Evolutionary conservation across 2,329 filamentous ascomycete species (phyloP).

Genomic region (Stagonosporopsis tanaceti): DNA sequence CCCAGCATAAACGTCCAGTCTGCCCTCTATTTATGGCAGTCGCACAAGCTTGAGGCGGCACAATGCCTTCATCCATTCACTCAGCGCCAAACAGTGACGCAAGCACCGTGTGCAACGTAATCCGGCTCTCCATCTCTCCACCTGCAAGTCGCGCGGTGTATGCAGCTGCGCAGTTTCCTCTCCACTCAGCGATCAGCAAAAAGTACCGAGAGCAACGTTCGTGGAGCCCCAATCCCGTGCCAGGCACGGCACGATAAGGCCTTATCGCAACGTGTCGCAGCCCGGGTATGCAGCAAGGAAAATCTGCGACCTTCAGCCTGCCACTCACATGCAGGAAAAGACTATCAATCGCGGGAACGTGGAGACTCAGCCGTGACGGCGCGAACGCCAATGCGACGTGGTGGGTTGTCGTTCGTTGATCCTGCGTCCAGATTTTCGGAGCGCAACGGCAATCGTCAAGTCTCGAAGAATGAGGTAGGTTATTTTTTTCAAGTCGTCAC

Average conservation of each 20-base stretch:
- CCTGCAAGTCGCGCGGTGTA: slow-evolving; percentile 19
- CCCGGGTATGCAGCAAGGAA: slow-evolving; percentile 30
- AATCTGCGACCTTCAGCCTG: slow-evolving; percentile 23
- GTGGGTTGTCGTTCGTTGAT: slow-evolving; percentile 30
- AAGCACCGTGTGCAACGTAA: slow-evolving; percentile 20
- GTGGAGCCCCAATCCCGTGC: slow-evolving; percentile 29
- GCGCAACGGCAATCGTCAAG: slow-evolving; percentile 19
- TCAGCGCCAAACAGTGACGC: slow-evolving; percentile 25
- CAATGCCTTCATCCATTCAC: slow-evolving; percentile 8
- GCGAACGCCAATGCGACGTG: slow-evolving; percentile 28
- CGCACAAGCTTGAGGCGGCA: slow-evolving; percentile 11
- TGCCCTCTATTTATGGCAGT: not conserved
- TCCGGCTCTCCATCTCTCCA: slow-evolving; percentile 18
- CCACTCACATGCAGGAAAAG: slow-evolving; percentile 22
- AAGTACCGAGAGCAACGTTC: slow-evolving; percentile 31
- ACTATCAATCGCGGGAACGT: slow-evolving; percentile 10
- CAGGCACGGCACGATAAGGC: slow-evolving; percentile 33
- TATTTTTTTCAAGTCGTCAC: slow-evolving; percentile 3
- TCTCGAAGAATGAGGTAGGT: slow-evolving; percentile 14
- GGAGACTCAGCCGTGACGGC: slow-evolving; percentile 18
- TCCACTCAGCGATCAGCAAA: slow-evolving; percentile 27
- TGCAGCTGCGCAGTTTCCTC: slow-evolving; percentile 27
- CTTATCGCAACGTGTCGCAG: slow-evolving; percentile 34
- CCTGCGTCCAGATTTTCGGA: slow-evolving; percentile 18
- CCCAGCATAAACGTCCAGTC: not conserved